phyloP scores from a whole-genome alignment of 2,329 filamentous ascomycete species.

The Scytalidium sp. region DNA sequence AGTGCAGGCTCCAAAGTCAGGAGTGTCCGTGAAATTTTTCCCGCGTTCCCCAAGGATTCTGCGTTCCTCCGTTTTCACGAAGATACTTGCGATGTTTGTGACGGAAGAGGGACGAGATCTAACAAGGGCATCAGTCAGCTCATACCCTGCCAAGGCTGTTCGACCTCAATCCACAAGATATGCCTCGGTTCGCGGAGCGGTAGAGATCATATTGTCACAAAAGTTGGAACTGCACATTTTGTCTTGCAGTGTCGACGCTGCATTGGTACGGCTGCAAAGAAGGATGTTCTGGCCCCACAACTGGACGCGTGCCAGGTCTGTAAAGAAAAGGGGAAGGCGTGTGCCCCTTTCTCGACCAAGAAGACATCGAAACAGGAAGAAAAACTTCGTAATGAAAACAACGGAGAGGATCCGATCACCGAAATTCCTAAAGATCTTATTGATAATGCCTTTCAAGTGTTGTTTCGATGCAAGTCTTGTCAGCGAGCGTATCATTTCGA shows the following conservation, averaged over 20 bases:
- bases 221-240: constrained; percentile 72
- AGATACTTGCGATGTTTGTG: constrained; percentile 70
- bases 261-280: constrained; percentile 64
- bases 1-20: constrained; percentile 49
- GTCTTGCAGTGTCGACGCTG: constrained; percentile 90
- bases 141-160: constrained; percentile 90
- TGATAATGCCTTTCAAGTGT: constrained; percentile 71
- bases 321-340: constrained; percentile 62
- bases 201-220: constrained; percentile 88
- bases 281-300: constrained; percentile 67
- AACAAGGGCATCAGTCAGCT: constrained; percentile 60
- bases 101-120: constrained; percentile 45
- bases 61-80: constrained; percentile 70
- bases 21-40: constrained; percentile 73
- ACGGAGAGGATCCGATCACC: constrained; percentile 72
- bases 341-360: constrained; percentile 68
- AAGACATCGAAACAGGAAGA: constrained; percentile 80
- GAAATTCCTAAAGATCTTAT: constrained; percentile 59
- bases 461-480: constrained; percentile 81
- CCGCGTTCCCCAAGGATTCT: constrained; percentile 55
- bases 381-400: constrained; percentile 74
- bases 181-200: constrained; percentile 73
- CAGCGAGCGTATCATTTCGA: constrained; percentile 79
- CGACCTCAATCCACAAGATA: constrained; percentile 73
- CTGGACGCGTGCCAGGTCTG: constrained; percentile 73